phyloP scores from a whole-genome alignment of 805 yeast genomes.

The Cyberlindnera japonica region DNA sequence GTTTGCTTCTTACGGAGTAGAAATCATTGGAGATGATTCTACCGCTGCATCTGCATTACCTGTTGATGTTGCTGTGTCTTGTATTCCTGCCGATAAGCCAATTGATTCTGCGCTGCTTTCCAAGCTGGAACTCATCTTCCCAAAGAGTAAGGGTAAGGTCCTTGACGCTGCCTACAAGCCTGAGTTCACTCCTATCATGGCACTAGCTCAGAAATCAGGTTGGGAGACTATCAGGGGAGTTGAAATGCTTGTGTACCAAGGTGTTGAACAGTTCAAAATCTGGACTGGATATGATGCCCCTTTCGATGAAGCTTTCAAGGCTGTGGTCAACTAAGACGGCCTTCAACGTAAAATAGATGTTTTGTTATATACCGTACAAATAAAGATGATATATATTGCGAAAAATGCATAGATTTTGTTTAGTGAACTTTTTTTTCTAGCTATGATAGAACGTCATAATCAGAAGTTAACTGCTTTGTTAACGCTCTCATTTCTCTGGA shows the following conservation, averaged over 20 bases:
- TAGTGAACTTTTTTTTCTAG: neutral
- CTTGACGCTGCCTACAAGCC: constrained; percentile 97
- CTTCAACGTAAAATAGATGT: neutral
- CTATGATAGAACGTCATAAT: neutral
- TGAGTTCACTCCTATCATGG: constrained; percentile 79
- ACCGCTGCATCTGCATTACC: constrained; percentile 38
- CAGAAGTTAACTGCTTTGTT: constrained; percentile 26
- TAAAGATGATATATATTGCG: no score
- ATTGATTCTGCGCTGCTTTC: constrained; percentile 49
- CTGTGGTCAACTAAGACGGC: constrained; percentile 38
- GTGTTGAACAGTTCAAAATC: constrained; percentile 75
- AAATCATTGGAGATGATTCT: constrained; percentile 47
- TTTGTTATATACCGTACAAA: neutral
- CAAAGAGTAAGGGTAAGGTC: constrained; percentile 40
- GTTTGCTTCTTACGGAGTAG: constrained; percentile 57
- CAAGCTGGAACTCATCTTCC: constrained; percentile 47
- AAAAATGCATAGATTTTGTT: no score
- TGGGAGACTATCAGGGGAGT: constrained; percentile 91
- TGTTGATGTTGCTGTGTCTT: constrained; percentile 64
- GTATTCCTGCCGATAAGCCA: constrained; percentile 81
- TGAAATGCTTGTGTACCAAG: constrained; percentile 91
- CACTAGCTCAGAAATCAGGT: constrained; percentile 56
- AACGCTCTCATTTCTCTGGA: constrained; percentile 14
- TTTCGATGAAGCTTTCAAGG: constrained; percentile 54
- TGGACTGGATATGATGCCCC: constrained; percentile 74